Base-by-base conservation (phyloP, 2,329 filamentous ascomycete genomes). In the Fusarium keratoplasticum region DNA sequence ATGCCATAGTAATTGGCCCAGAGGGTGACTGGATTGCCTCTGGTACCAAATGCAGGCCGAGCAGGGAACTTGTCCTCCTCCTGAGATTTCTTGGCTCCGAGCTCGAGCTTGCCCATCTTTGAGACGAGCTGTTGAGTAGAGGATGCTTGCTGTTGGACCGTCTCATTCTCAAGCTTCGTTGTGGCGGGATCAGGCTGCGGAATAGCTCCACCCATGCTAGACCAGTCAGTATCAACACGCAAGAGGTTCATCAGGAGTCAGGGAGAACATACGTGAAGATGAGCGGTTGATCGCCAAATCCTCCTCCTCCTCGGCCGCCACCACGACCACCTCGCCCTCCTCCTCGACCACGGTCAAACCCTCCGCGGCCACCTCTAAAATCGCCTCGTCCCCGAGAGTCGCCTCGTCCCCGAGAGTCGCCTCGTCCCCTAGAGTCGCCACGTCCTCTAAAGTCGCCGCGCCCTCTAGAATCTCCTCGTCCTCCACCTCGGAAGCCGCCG, bases 1-100 rank as follows among this genome's bases (percentile, higher is more conserved):
- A 90, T 66, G 2, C 80, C 80, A 73, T 89, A 90, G 73, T 88
- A 90, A 77, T 91, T 90, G 6, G 88, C 82, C 87, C 87, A 90
- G 0, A 90, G 80, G 2, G 81, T 74, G 3, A 88, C 84, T 0
- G 77, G 52, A 2, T 55, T 78, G 5, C 89, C 89, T 6, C 72
- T 73, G 4, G 77, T 83, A 22, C 88, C 88, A 70, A 86, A 90
- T 2, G 84, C 84, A 22, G 89, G 89, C 3, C 89, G 84, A 9
- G 77, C 65, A 4, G 88, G 87, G 55, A 90, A 83, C 20, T 77
- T 69, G 31, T 81, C 80, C 10, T 64, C 57, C 16, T 75, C 50
- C 35, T 58, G 22, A 6, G 69, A 33, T 20, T 67, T 64, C 33
- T 77, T 76, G 16, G 73, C 72, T n/a, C 70, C 66, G 20, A 83